Conservation (phyloP, 1,139 yeast genomes). For the Saccharomycopsis phalli region DNA sequence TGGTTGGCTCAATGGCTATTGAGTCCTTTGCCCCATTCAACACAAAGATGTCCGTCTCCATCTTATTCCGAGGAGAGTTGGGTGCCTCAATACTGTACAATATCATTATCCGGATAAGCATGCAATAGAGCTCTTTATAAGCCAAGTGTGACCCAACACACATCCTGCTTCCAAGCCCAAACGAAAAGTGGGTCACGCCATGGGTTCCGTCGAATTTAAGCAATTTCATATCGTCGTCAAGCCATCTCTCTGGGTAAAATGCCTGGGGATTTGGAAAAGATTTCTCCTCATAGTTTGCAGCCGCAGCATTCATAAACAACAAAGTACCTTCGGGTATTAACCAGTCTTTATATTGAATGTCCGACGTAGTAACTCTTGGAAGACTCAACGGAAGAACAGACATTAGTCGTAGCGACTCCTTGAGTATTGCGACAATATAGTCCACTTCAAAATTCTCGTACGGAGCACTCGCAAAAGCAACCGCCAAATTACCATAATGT, state of each 20-base stretch:
- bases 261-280: conserved; percentile 40
- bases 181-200: conserved; percentile 42
- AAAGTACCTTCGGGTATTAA: conserved; percentile 48
- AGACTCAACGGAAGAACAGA: conserved; percentile 61
- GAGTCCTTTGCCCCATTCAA: conserved; percentile 43
- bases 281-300: conserved; percentile 56
- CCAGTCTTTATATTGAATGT: conserved; percentile 32
- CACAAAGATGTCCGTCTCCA: conserved; percentile 42
- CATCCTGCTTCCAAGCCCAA: conserved; percentile 64
- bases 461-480: conserved; percentile 43
- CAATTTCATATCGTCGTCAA: conserved; percentile 28
- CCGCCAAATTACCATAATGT: conserved; percentile 30
- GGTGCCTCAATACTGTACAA: conserved; percentile 38
- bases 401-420: conserved; percentile 54
- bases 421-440: conserved; percentile 47
- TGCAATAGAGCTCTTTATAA: conserved; percentile 47
- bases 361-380: conserved; percentile 51
- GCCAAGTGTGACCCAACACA: conserved; percentile 64
- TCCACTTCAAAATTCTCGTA: conserved; percentile 32
- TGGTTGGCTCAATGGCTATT: conserved; percentile 51
- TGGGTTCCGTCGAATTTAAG: conserved; percentile 20
- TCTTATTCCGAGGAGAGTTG: conserved; percentile 24
- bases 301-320: conserved; percentile 58
- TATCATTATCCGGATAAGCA: conserved; percentile 33
- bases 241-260: conserved; percentile 54